These are phyloP conservation scores for Tylopilus orsonianus DNA, from an alignment of 1,284 basidiomycete genomes.

Conservation along the genomic window DNA sequence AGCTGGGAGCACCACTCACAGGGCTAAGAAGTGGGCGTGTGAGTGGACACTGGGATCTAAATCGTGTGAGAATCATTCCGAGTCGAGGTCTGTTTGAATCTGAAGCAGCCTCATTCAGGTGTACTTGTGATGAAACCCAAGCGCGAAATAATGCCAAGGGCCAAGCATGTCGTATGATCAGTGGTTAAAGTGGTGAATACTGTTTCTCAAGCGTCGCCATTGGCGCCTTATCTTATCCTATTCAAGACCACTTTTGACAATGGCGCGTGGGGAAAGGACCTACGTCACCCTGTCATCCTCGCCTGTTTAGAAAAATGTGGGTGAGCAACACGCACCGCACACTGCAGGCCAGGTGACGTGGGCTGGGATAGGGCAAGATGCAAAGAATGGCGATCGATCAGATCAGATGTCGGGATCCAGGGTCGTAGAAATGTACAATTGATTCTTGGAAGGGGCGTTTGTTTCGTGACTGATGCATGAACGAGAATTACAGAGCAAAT, in stretches of 20 bases:
- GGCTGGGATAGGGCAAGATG: conserved; percentile 12
- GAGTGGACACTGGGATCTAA: not conserved
- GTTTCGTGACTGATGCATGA: too few species aligned
- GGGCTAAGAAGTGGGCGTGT: not conserved
- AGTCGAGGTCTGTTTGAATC: not conserved
- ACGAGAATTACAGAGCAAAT: not conserved
- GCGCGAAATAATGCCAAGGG: conserved; percentile 9
- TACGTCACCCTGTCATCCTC: conserved; percentile 23
- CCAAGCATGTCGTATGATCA: conserved; percentile 11
- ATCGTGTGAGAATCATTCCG: not conserved
- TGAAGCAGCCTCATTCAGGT: not conserved
- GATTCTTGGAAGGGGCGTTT: too few species aligned
- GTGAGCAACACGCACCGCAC: conserved; percentile 3
- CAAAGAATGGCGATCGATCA: conserved; percentile 20
- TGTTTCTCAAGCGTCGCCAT: conserved; percentile 2
- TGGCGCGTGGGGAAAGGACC: conserved; percentile 21
- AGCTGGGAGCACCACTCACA: not conserved
- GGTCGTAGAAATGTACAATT: conserved; percentile 1
- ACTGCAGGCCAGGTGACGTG: conserved; percentile 12
- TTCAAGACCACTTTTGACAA: not conserved
- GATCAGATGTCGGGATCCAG: conserved; percentile 15
- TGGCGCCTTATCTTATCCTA: not conserved
- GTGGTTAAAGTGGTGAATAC: conserved; percentile 4
- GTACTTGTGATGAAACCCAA: not conserved
- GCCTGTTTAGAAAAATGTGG: conserved; percentile 11